These are phyloP conservation scores for Quercus cerris DNA, from an alignment of 306 rosid genomes.

Conservation along the genomic window DNA sequence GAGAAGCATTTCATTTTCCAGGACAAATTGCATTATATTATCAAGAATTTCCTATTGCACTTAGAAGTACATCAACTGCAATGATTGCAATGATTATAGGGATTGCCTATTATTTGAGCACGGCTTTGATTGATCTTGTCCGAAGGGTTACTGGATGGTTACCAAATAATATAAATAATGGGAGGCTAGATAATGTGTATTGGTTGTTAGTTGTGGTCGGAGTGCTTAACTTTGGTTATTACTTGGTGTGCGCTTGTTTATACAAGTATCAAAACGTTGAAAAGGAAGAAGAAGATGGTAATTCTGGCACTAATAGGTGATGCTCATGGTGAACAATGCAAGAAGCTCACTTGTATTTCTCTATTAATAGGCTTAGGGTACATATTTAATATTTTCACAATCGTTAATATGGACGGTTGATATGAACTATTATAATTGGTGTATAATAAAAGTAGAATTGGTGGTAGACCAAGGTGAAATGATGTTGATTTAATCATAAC, in stretches of 20 bases:
- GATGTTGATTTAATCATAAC: too few relatives aligned
- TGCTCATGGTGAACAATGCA: not conserved
- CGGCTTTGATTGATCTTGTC: constrained; percentile 34
- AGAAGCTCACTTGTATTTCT: not conserved
- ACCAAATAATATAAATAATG: constrained; percentile 50
- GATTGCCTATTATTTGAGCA: constrained; percentile 29
- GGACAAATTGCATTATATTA: constrained; percentile 63
- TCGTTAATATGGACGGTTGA: too few relatives aligned
- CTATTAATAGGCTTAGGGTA: constrained; percentile 22
- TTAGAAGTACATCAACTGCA: constrained; percentile 51
- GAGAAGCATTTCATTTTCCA: constrained; percentile 62
- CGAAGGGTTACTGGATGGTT: constrained; percentile 50
- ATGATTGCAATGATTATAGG: constrained; percentile 16
- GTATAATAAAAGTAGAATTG: too few relatives aligned
- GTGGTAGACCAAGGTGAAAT: too few relatives aligned
- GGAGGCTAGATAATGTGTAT: constrained; percentile 46
- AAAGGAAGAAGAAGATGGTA: not conserved
- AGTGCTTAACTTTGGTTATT: constrained; percentile 48
- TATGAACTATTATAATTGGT: too few relatives aligned
- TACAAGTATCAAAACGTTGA: constrained; percentile 41
- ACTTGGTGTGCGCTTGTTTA: constrained; percentile 41
- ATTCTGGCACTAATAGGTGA: not conserved
- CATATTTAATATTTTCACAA: too few relatives aligned
- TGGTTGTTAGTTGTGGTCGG: constrained; percentile 54
- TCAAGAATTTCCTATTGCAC: constrained; percentile 55